A percentile compares a stretch with the other conserved stretches of the same genome.
Evolutionary conservation across 1,139 yeast genomes (phyloP).

Genomic region (Pichia sp.): DNA sequence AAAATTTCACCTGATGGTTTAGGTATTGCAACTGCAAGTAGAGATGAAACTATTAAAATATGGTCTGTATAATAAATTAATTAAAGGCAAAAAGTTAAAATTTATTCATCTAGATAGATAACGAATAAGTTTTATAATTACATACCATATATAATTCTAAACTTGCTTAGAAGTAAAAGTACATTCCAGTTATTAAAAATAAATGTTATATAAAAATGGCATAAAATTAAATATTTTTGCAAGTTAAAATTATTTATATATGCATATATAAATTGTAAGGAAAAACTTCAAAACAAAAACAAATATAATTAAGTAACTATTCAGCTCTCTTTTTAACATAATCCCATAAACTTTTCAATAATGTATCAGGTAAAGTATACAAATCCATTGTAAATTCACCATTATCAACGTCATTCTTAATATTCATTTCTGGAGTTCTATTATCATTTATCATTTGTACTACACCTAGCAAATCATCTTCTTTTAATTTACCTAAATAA

Average conservation of each 20-base stretch:
- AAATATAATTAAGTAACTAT: conserved; percentile 21
- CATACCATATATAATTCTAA: too few relatives aligned
- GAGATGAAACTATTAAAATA: conserved; percentile 62
- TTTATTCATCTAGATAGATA: background rate
- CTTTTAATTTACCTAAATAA: conserved; percentile 79
- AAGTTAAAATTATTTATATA: too few relatives aligned
- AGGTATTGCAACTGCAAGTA: conserved; percentile 63
- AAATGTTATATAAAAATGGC: too few relatives aligned
- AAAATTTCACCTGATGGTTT: conserved; percentile 68
- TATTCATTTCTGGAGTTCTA: conserved; percentile 91
- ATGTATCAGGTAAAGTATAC: conserved; percentile 85
- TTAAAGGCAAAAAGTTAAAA: too few relatives aligned
- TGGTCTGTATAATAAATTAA: conserved; percentile 36
- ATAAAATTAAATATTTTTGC: too few relatives aligned
- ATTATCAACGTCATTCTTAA: conserved; percentile 90
- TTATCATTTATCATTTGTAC: conserved; percentile 98
- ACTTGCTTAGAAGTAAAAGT: too few relatives aligned
- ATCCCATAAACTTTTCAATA: conserved; percentile 91
- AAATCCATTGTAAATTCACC: conserved; percentile 97
- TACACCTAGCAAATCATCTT: conserved; percentile 88
- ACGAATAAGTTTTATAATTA: background rate
- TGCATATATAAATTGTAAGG: background rate
- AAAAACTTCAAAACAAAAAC: background rate
- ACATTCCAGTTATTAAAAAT: too few relatives aligned
- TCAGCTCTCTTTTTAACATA: conserved; percentile 68